phyloP scores from a whole-genome alignment of 2,329 filamentous ascomycete genomes.

The Monilinia aucupariae region DNA sequence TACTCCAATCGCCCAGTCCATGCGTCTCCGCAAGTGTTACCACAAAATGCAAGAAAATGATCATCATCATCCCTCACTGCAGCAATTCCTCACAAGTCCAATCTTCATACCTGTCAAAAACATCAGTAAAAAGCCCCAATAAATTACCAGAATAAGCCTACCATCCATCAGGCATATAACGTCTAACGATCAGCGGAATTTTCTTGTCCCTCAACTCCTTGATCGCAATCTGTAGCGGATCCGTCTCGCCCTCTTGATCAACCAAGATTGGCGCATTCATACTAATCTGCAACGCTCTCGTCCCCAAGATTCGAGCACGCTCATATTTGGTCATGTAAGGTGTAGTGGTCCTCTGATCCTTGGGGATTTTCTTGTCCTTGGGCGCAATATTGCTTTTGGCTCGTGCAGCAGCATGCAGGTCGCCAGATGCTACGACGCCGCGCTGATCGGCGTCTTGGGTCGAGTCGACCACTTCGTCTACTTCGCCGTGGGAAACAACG shows the following conservation, averaged over 20 bases:
- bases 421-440: constrained; percentile 53
- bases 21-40: constrained; percentile 19
- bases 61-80: constrained; percentile 24
- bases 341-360: constrained; percentile 83
- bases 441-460: constrained; percentile 51
- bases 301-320: constrained; percentile 85
- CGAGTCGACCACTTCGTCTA: constrained; percentile 49
- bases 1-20: constrained; percentile 32
- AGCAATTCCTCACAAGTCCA: constrained; percentile 98
- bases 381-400: constrained; percentile 51
- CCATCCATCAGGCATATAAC: constrained; percentile 96
- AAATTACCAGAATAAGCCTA: constrained; percentile 45
- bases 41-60: constrained; percentile 10
- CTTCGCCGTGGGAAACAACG: constrained; percentile 47
- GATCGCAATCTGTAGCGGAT: constrained; percentile 93
- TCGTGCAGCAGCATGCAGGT: constrained; percentile 53
- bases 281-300: constrained; percentile 91
- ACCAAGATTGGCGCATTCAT: constrained; percentile 98
- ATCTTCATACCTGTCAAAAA: constrained; percentile 68
- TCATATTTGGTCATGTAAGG: constrained; percentile 99
- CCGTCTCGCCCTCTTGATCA: constrained; percentile 94
- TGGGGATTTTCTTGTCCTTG: constrained; percentile 83
- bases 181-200: constrained; percentile 88
- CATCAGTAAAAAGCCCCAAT: constrained; percentile 4
- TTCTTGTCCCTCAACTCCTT: constrained; percentile 98